Conservation (phyloP, 106 monocot genomes). For the Dendrobium chrysotoxum region DNA sequence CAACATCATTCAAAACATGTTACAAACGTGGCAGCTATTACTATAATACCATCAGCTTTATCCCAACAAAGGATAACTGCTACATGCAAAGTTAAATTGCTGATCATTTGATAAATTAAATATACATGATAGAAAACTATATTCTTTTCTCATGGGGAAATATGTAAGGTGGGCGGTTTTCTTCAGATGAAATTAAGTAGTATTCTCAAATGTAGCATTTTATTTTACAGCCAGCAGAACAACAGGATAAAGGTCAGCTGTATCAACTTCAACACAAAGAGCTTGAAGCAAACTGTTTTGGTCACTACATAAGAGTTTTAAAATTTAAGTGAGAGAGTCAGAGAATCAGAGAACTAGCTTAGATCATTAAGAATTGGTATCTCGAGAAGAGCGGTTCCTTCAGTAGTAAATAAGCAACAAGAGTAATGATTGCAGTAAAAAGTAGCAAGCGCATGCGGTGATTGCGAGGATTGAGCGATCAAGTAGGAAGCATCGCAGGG, state of each 20-base stretch:
- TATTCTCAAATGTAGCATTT: background rate
- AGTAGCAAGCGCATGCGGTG: no score
- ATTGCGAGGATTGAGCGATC: no score
- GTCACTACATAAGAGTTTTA: background rate
- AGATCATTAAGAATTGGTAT: no score
- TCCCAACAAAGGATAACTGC: background rate
- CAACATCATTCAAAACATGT: background rate
- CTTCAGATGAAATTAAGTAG: background rate
- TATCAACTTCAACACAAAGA: background rate
- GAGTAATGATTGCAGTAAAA: no score
- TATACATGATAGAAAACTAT: background rate
- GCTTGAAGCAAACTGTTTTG: background rate
- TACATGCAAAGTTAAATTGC: background rate
- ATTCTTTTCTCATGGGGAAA: background rate
- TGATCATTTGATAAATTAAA: background rate
- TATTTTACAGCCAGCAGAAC: background rate
- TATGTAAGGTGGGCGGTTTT: background rate
- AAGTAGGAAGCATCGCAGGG: no score
- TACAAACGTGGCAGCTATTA: background rate
- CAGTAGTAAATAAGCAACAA: no score
- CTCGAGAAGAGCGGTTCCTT: no score
- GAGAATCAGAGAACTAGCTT: no score
- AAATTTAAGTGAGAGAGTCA: no score
- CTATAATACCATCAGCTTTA: background rate
- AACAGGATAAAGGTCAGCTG: background rate